Base-by-base conservation (phyloP, 768 basidiomycete species). In the Rhodotorula babjevae region DNA sequence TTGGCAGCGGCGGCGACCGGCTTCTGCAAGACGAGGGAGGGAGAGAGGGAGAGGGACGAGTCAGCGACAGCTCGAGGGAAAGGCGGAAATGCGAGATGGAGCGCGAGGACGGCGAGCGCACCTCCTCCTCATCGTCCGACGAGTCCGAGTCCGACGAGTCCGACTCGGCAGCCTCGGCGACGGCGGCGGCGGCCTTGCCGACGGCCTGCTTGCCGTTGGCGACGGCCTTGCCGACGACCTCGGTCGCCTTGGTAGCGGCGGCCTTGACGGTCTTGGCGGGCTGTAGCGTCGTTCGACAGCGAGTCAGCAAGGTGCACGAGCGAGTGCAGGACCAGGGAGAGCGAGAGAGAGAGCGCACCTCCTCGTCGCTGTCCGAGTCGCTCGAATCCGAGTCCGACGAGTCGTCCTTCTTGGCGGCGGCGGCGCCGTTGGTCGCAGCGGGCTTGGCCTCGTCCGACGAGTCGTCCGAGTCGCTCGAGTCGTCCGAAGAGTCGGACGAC, bases 391-490 rank as follows among this genome's bases (percentile, higher is more conserved):
- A 57, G 47, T 74, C 80, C 14, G 61, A 59, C 47, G 59, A 63
- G 63, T 67, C 67, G 63, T 64, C 71, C 61, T 66, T 53, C 46
- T 67, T 82, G 42, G 81, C 80, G 27, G 83, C 84, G 42, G 81
- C 80, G 27, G 83, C 84, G 27, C 82, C 82, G 67, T 80, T 81
- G 70, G 47, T 10, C 56, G 58, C 58, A n/a, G 57, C 56, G 40
- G 67, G 49, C 55, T 65, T 27, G 31, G 67, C 65, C 18, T 72
- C 71, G 40, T 65, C 66, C 29, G 53, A 49, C 18, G 74, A 72
- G 33, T 69, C 56, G 60, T 63, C 68, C 7, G 62, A 65, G 47
- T 72, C 71, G 40, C 62, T 63, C 29, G 53, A 49, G 60, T 63
- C 68, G 14, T 58, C 62, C 63, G 62, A 63, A 21, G 47, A 36